These are phyloP conservation scores for Lasiosphaeria ovina DNA, from an alignment of 495 filamentous ascomycete species.

Conservation along the genomic window DNA sequence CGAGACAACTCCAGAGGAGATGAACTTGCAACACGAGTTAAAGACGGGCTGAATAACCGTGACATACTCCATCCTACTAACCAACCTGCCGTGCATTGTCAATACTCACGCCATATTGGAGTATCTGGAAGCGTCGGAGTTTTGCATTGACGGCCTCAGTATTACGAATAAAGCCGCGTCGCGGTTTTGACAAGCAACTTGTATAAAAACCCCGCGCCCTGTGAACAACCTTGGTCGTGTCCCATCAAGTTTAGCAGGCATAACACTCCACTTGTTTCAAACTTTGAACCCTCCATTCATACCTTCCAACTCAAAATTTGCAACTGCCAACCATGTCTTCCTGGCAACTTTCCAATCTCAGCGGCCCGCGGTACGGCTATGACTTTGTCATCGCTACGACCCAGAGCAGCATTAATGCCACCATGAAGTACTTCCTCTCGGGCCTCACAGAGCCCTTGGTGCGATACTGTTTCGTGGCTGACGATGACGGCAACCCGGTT, in stretches of 20 bases:
- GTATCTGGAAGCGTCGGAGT: background rate
- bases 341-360: slow-evolving; percentile 2
- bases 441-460: background rate
- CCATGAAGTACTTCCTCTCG: background rate
- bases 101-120: background rate
- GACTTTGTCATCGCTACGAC: slow-evolving; percentile 1
- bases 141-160: background rate
- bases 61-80: background rate
- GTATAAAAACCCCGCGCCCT: background rate
- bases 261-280: background rate
- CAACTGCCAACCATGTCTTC: slow-evolving; percentile 1
- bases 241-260: background rate
- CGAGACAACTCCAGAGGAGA: background rate
- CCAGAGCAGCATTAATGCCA: slow-evolving; percentile 1
- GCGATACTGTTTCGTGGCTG: background rate
- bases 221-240: background rate
- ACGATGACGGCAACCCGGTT: background rate
- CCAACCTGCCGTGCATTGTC: background rate
- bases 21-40: background rate
- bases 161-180: background rate
- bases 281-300: background rate
- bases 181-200: background rate
- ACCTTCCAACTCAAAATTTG: background rate
- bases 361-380: background rate
- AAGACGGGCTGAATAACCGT: background rate